phyloP scores from a whole-genome alignment of 768 basidiomycete species.

The Psilocybe cyanescens region DNA sequence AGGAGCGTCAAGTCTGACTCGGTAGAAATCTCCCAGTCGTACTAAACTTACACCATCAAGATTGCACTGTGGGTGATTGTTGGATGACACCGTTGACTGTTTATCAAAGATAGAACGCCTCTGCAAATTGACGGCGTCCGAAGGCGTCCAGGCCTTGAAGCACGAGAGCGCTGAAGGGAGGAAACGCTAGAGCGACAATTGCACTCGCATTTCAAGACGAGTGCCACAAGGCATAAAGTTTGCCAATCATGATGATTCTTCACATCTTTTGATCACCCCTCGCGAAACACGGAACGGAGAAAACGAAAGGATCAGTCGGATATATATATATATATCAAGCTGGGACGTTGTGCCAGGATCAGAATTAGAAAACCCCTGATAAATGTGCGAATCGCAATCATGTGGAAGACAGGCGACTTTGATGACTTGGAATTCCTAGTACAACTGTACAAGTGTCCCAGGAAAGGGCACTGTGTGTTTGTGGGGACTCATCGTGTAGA shows the following conservation, averaged over 20 bases:
- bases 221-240: neutral
- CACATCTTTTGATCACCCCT: neutral
- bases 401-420: neutral
- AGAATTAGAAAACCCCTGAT: neutral
- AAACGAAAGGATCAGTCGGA: neutral
- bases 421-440: slow-evolving; percentile 1
- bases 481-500: no score
- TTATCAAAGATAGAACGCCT: neutral
- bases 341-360: neutral
- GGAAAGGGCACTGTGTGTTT: neutral
- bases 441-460: neutral
- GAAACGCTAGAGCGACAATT: neutral
- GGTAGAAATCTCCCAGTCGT: slow-evolving; percentile 1
- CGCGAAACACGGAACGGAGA: neutral
- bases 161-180: neutral
- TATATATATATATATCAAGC: neutral
- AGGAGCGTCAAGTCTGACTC: slow-evolving; percentile 5
- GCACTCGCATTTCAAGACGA: neutral
- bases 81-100: neutral
- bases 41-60: slow-evolving; percentile 4
- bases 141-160: neutral
- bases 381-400: neutral
- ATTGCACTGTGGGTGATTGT: neutral
- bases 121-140: neutral
- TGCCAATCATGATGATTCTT: neutral